Base-by-base conservation (phyloP, 495 filamentous ascomycete species). In the Stereocaulon alpinum region DNA sequence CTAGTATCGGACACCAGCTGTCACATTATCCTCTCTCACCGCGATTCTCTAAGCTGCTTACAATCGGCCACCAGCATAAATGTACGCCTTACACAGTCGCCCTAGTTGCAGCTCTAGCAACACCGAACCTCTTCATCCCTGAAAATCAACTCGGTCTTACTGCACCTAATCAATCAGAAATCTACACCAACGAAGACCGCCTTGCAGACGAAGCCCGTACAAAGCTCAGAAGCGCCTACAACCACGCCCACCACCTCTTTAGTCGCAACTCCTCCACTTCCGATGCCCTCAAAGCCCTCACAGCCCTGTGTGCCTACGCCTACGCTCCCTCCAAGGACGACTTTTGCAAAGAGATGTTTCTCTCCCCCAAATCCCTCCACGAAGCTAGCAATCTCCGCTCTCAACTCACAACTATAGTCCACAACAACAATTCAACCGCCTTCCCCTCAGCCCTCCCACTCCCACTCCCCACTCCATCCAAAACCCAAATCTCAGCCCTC, bases 251-350 rank as follows among this genome's bases (percentile, higher is more conserved):
- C 62, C 81, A 83, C 32, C 82, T 85, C 43, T 86, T 95, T 67
- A 84, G 88, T 67, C 83, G 78, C n/a, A 83, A 89, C 51, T 91
- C 94, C 69, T 79, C 85, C 64, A 83, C 81, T 44, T 87, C 84
- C 37, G 94, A 99, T 66, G 89, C 85, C n/a, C 78, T 97, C 53
- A 97, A 96, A 71, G 79, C 90, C 22, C 82, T 96, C 42, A 89
- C 88, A 20, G 87, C 90, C 3, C 84, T 96, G 40, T 86, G 84
- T 61, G 83, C 82, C 20, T 92, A 89, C 65, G 88, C 89, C 61
- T 88, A 91, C 63, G 87, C 86, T 40, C 75, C 84, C 50, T 78
- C 86, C 53, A 71, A 74, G 17, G 82, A 86, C 32, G 73, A 72
- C 12, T 95, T 94, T 80, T 92, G 89, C 67, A 77, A 82, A 15